phyloP scores from a whole-genome alignment of 139 green algal genomes.

The Closterium sp. region DNA sequence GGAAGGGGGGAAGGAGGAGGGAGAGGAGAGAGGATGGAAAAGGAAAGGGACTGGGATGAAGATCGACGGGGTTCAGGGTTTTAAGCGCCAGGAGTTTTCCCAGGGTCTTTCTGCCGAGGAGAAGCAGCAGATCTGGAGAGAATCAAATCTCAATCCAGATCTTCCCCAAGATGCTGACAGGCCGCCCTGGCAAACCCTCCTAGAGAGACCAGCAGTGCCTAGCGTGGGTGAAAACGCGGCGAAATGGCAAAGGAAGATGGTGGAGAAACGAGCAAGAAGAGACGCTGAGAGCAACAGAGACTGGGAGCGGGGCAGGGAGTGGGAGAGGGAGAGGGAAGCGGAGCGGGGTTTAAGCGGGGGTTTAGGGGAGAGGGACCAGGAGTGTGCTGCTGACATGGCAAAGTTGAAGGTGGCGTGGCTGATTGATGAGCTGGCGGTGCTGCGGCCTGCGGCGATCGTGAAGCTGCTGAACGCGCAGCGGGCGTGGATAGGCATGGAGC shows the following conservation, averaged over 20 bases:
- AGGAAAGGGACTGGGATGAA: neutral
- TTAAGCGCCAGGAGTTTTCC: neutral
- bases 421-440: conserved; percentile 4
- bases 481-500: conserved; percentile 1
- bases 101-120: neutral
- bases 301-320: neutral
- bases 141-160: neutral
- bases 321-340: neutral
- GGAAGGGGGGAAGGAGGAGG: neutral
- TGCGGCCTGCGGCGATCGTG: conserved; percentile 18
- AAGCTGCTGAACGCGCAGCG: conserved; percentile 34
- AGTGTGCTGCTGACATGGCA: neutral
- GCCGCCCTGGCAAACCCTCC: too few species aligned
- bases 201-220: too few species aligned
- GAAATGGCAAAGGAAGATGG: neutral
- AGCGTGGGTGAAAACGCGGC: neutral
- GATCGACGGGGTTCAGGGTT: neutral
- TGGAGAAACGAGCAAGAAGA: neutral
- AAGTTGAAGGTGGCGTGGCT: neutral
- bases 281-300: neutral
- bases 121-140: neutral
- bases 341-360: neutral
- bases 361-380: neutral
- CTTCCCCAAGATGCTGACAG: too few species aligned
- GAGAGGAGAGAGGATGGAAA: neutral